Evolutionary conservation across 2,329 filamentous ascomycete genomes (phyloP).

Genomic region (Sphaerostilbella broomeana): DNA sequence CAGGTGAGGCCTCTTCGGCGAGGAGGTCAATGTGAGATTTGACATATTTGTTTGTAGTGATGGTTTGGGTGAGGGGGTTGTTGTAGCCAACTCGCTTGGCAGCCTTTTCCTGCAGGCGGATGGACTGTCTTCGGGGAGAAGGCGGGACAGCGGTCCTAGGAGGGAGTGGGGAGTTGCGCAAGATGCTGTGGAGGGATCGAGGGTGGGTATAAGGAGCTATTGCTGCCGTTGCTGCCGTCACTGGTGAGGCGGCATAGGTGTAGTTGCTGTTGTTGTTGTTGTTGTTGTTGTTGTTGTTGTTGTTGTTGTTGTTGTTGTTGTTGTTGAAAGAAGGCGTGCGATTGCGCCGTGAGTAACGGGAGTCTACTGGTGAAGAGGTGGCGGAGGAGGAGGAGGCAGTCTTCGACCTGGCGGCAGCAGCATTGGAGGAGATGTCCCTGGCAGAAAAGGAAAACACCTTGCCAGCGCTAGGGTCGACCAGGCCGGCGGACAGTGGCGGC

Average conservation of each 20-base stretch:
- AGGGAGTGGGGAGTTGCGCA: slow-evolving; percentile 59
- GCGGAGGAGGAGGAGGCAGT: not conserved
- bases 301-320: not conserved
- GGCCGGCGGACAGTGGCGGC: slow-evolving; percentile 49
- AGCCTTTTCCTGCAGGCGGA: slow-evolving; percentile 48
- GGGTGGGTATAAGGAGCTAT: slow-evolving; percentile 53
- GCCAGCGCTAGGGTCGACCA: slow-evolving; percentile 37
- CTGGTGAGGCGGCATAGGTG: slow-evolving; percentile 6
- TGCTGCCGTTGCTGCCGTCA: slow-evolving; percentile 13
- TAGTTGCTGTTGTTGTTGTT: too few species aligned
- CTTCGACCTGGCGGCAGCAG: too few species aligned
- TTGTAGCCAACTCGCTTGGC: slow-evolving; percentile 55
- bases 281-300: slow-evolving; percentile 1
- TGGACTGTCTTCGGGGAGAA: slow-evolving; percentile 48
- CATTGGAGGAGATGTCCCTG: slow-evolving; percentile 23
- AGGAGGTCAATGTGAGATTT: slow-evolving; percentile 59
- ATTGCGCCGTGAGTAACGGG: slow-evolving; percentile 14
- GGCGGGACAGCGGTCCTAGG: slow-evolving; percentile 44
- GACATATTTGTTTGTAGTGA: slow-evolving; percentile 55
- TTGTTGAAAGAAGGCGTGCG: too few species aligned
- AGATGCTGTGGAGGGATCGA: slow-evolving; percentile 54
- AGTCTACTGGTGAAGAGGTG: slow-evolving; percentile 15
- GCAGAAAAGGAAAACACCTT: slow-evolving; percentile 39
- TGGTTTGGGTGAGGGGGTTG: slow-evolving; percentile 56
- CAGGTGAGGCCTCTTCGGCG: slow-evolving; percentile 48